Conservation (phyloP, 352 stramenopile species). For the Phytopythium aichiense region DNA sequence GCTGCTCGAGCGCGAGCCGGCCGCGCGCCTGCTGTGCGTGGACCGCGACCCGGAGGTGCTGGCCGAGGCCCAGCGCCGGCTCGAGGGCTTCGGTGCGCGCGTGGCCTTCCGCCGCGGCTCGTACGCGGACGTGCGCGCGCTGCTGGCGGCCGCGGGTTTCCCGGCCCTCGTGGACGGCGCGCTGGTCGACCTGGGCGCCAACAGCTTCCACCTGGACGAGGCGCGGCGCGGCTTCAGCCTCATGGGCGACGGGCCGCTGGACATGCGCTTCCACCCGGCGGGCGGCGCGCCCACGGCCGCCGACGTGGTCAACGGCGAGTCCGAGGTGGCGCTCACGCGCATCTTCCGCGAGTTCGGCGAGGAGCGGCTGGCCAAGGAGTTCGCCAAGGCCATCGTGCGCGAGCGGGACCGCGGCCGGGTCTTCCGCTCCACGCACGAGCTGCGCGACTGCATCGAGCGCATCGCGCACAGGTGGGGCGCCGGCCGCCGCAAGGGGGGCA, state of each 20-base stretch:
- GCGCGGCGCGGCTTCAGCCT: slow-evolving; percentile 67
- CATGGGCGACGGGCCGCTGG: slow-evolving; percentile 63
- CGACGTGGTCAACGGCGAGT: slow-evolving; percentile 63
- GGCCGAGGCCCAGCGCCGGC: slow-evolving; percentile 41
- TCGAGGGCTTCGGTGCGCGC: slow-evolving; percentile 39
- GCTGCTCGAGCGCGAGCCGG: slow-evolving; percentile 41
- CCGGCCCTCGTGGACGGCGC: slow-evolving; percentile 55
- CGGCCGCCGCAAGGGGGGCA: slow-evolving; percentile 14
- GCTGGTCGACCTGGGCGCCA: slow-evolving; percentile 75
- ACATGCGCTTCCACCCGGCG: slow-evolving; percentile 78
- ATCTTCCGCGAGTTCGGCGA: slow-evolving; percentile 74
- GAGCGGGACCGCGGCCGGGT: slow-evolving; percentile 38
- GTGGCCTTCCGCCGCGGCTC: slow-evolving; percentile 58
- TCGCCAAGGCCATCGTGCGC: slow-evolving; percentile 73
- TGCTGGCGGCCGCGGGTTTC: slow-evolving; percentile 39
- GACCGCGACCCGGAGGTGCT: slow-evolving; percentile 77
- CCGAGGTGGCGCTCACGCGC: slow-evolving; percentile 69
- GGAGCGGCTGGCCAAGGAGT: slow-evolving; percentile 74
- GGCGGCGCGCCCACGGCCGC: slow-evolving; percentile 34
- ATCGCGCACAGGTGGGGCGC: slow-evolving; percentile 68
- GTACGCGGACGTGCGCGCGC: slow-evolving; percentile 43
- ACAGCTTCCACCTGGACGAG: slow-evolving; percentile 82
- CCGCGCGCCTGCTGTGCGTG: slow-evolving; percentile 67
- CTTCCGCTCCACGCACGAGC: slow-evolving; percentile 59
- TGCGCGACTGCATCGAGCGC: slow-evolving; percentile 72